phyloP scores from a whole-genome alignment of 192 early-diverging fungal species.

The Coemansia biformis region DNA sequence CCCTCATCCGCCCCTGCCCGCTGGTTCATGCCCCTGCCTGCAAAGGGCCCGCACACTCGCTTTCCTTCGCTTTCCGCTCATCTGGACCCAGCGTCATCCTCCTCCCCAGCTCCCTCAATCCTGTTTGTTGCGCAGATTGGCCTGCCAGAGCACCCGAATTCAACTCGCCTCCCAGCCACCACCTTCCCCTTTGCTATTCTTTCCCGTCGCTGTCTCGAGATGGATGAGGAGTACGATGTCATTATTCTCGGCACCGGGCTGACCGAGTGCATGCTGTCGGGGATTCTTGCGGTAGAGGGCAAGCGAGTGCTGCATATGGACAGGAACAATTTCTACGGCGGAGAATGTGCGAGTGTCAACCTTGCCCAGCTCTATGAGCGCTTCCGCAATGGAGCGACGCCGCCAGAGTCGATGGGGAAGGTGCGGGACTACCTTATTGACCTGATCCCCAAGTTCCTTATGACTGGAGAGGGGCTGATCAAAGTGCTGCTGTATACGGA shows the following conservation, averaged over 20 bases:
- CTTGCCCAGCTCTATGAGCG: constrained; percentile 84
- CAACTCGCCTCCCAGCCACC: too few relatives aligned
- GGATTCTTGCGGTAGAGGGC: constrained; percentile 81
- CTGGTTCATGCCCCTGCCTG: too few relatives aligned
- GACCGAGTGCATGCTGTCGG: constrained; percentile 86
- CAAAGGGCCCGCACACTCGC: too few relatives aligned
- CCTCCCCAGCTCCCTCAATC: too few relatives aligned
- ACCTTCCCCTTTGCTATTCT: too few relatives aligned
- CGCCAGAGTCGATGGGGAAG: constrained; percentile 56
- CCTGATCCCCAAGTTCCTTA: constrained; percentile 99
- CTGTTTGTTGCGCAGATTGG: too few relatives aligned
- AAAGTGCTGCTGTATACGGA: constrained; percentile 96
- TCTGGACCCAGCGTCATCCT: too few relatives aligned
- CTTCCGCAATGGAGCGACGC: constrained; percentile 55
- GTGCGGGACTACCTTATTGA: constrained; percentile 96
- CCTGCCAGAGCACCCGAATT: too few relatives aligned
- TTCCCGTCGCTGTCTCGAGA: too few relatives aligned
- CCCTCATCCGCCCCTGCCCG: too few relatives aligned
- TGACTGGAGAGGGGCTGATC: constrained; percentile 97
- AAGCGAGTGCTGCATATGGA: constrained; percentile 91
- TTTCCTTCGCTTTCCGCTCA: too few relatives aligned
- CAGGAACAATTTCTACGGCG: constrained; percentile 98
- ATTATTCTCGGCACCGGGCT: constrained; percentile 85
- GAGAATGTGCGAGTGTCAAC: constrained; percentile 92
- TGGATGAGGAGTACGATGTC: constrained; percentile 88